Base-by-base conservation (phyloP, 2,329 filamentous ascomycete genomes). In the Colletotrichum sp. region DNA sequence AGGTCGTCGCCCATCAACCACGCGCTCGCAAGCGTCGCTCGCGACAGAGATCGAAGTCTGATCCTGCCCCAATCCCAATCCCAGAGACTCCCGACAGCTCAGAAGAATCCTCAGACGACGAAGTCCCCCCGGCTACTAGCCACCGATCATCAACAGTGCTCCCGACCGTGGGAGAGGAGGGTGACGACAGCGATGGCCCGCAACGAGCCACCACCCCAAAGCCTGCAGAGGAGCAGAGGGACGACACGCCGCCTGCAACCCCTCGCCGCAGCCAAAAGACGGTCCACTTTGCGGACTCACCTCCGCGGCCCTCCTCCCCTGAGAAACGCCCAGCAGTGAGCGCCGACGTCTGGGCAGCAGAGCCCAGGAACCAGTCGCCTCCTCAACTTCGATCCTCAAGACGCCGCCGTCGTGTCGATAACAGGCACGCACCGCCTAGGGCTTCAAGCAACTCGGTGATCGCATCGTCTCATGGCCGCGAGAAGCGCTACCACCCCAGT, bases 251-350 rank as follows among this genome's bases (percentile, higher is more conserved):
- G 43, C 59, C 59, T 24, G 70, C 43, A 9, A 76, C 74, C 32
- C 74, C 74, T 24, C 74, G 74, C 32, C 74, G 74, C 21, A 76
- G 74, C 39, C 74, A 74, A 52, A 76, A 76, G 59, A 76, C 74
- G 64, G 74, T 76, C 28, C 74, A 76, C 59, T 76, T 76, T 24
- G 74, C 74, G 12, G 74, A 76, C 28, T 57, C 69, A 43, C 69
- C 63, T n/a, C 69, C 59, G 55, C 48, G 67, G 13, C 43, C 21
- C 12, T 65, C 67, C 32, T 59, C 59, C 9, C 43, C 60, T 16
- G 67, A 74, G 26, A 74, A 59, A 5, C 59, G 34, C 21, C 10
- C 52, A 6, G n/a, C 26, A 10, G 48, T 28, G 32, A 34, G 26
- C 26, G 32, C 34, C 28, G 60, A 65, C 4, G 21, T 21, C 30